phyloP scores from a whole-genome alignment of 2,329 filamentous ascomycete species.

The Aaosphaeria pasadenensis region DNA sequence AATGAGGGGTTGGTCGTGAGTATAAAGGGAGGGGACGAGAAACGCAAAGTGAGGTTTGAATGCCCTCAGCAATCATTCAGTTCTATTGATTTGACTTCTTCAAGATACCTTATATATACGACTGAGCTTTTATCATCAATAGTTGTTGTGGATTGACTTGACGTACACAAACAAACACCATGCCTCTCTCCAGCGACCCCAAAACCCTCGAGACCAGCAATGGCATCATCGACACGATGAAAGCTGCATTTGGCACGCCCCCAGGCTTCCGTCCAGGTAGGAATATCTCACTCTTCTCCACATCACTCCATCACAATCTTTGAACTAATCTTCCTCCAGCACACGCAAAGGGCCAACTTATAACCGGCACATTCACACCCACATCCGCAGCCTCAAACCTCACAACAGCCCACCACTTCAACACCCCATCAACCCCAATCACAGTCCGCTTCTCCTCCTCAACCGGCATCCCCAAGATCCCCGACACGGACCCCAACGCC shows the following conservation, averaged over 20 bases:
- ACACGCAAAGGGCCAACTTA: slow-evolving; percentile 54
- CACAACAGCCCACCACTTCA: slow-evolving; percentile 50
- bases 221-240: slow-evolving; percentile 23
- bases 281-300: not conserved
- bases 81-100: too few relatives aligned
- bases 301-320: not conserved
- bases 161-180: slow-evolving; percentile 4
- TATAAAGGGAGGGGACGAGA: too few relatives aligned
- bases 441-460: slow-evolving; percentile 52
- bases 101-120: too few relatives aligned
- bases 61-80: too few relatives aligned
- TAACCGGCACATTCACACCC: slow-evolving; percentile 54
- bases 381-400: slow-evolving; percentile 43
- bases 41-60: too few relatives aligned
- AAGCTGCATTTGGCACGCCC: slow-evolving; percentile 17
- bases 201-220: slow-evolving; percentile 25
- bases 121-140: not conserved
- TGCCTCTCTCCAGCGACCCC: slow-evolving; percentile 29
- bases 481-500: slow-evolving; percentile 48
- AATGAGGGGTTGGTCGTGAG: too few relatives aligned
- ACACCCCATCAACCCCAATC: slow-evolving; percentile 43
- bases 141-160: not conserved
- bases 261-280: slow-evolving; percentile 30
- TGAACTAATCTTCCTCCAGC: slow-evolving; percentile 33
- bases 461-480: slow-evolving; percentile 50